Conservation (phyloP, 2,329 filamentous ascomycete genomes). For the Aspergillus hortae region DNA sequence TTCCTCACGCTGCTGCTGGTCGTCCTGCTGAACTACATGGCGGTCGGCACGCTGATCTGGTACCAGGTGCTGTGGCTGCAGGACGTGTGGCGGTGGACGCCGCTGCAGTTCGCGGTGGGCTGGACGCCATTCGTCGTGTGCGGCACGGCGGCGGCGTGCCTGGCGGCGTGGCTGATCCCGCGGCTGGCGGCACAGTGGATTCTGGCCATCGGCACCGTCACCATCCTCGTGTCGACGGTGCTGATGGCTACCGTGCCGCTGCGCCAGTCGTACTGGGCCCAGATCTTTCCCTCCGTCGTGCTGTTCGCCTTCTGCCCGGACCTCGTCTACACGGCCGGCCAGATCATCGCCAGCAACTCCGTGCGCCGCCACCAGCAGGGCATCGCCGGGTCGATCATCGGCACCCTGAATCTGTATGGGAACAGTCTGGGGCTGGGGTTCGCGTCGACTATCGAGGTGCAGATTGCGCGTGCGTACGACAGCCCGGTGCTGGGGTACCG, state of each 20-base stretch:
- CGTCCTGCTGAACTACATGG: constrained; percentile 47
- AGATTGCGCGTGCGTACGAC: constrained; percentile 16
- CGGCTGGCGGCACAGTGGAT: constrained; percentile 48
- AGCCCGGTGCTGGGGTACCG: constrained; percentile 26
- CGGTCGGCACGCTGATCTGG: constrained; percentile 47
- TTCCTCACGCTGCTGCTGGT: constrained; percentile 44
- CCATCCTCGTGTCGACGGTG: constrained; percentile 27
- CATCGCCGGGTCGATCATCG: constrained; percentile 49
- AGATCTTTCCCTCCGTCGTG: constrained; percentile 39
- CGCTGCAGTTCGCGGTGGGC: constrained; percentile 39
- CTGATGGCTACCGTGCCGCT: constrained; percentile 45
- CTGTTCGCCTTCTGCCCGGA: constrained; percentile 44
- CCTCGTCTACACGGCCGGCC: constrained; percentile 49
- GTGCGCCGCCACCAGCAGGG: constrained; percentile 50
- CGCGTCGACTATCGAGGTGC: constrained; percentile 39
- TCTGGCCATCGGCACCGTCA: constrained; percentile 41
- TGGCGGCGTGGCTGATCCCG: constrained; percentile 47
- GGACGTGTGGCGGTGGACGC: constrained; percentile 39
- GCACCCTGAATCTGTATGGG: constrained; percentile 44
- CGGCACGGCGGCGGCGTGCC: constrained; percentile 33
- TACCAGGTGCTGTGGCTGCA: constrained; percentile 48
- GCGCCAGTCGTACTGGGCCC: constrained; percentile 45
- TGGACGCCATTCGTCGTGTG: constrained; percentile 44
- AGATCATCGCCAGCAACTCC: constrained; percentile 54
- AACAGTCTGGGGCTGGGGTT: constrained; percentile 44